phyloP scores from a whole-genome alignment of 2,329 filamentous ascomycete species.

The Intubia oerlemansii region DNA sequence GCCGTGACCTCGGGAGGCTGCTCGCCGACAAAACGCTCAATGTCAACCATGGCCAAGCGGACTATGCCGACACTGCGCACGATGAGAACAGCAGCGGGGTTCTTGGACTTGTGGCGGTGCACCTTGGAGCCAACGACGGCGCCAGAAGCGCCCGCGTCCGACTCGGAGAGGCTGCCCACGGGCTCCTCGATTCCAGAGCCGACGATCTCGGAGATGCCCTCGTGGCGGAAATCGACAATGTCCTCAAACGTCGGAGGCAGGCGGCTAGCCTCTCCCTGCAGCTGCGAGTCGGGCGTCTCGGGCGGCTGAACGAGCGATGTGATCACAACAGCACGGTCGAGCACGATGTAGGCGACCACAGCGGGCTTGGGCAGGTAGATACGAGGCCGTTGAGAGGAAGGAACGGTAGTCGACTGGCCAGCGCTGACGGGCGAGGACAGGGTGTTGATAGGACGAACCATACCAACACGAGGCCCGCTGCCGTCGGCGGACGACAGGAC shows the following conservation, averaged over 20 bases:
- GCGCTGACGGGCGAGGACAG: constrained; percentile 26
- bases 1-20: constrained; percentile 46
- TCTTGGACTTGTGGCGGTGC: constrained; percentile 34
- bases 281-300: constrained; percentile 55
- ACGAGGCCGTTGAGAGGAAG: constrained; percentile 31
- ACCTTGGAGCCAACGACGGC: constrained; percentile 13
- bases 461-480: constrained; percentile 40
- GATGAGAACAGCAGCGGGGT: constrained; percentile 38
- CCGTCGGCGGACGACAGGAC: constrained; percentile 29
- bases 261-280: constrained; percentile 41
- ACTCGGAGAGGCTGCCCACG: constrained; percentile 14
- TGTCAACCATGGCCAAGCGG: constrained; percentile 34
- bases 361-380: constrained; percentile 61
- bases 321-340: constrained; percentile 58
- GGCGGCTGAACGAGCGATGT: constrained; percentile 47
- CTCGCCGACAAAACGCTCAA: constrained; percentile 36
- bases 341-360: constrained; percentile 63
- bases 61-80: constrained; percentile 41
- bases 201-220: constrained; percentile 39
- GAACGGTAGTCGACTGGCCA: constrained; percentile 15
- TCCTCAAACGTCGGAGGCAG: constrained; percentile 61
- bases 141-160: constrained; percentile 1
- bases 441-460: constrained; percentile 45
- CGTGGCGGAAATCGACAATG: constrained; percentile 55
- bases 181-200: constrained; percentile 43